Conservation (phyloP, 257 asterid genomes). For the Solanum pennellii region DNA sequence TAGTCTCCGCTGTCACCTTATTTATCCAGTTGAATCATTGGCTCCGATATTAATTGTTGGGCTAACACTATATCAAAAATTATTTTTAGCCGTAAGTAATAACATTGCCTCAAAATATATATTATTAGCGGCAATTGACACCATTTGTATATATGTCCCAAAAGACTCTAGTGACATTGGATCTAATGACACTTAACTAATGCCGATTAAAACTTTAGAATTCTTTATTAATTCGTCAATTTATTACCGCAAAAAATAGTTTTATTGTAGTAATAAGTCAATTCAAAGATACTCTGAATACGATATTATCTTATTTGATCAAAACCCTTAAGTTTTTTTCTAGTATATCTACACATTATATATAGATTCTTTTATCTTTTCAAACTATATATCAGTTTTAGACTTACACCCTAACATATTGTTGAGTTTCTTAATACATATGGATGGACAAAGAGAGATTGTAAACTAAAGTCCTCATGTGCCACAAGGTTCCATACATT, state of each 20-base stretch:
- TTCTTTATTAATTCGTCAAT: too few relatives aligned
- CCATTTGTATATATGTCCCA: fast-evolving
- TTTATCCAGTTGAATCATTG: background rate
- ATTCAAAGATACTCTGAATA: background rate
- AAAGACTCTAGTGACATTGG: fast-evolving
- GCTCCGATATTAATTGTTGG: background rate
- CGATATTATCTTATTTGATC: background rate
- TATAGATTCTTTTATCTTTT: background rate
- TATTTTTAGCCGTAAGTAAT: too few relatives aligned
- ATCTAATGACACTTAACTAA: too few relatives aligned
- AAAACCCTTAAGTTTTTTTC: background rate
- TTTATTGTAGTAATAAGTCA: background rate
- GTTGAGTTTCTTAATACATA: background rate
- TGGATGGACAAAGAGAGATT: background rate
- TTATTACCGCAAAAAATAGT: too few relatives aligned
- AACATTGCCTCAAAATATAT: too few relatives aligned
- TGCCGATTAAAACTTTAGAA: fast-evolving
- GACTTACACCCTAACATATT: background rate
- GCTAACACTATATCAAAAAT: too few relatives aligned
- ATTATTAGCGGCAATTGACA: too few relatives aligned
- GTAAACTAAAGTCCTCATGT: background rate
- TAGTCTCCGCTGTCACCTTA: background rate
- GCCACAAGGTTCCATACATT: background rate
- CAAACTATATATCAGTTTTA: background rate
- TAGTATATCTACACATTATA: too few relatives aligned